phyloP scores from a whole-genome alignment of 495 filamentous ascomycete species.

The Podospora appendiculata region DNA sequence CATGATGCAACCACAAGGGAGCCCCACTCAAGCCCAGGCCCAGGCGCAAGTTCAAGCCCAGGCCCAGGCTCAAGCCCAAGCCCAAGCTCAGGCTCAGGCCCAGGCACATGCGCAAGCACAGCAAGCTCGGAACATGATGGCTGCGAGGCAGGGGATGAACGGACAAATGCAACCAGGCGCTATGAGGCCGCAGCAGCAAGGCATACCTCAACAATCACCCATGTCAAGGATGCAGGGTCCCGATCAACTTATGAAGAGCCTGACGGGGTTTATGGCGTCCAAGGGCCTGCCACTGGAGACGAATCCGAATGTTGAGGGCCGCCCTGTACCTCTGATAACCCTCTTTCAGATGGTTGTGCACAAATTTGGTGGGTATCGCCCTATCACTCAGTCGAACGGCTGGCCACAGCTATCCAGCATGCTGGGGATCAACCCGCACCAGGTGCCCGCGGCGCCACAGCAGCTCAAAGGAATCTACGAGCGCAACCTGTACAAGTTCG shows the following conservation, averaged over 20 bases:
- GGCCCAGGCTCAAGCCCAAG: conserved; percentile 14
- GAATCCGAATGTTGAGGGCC: conserved; percentile 62
- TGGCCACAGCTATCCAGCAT: conserved; percentile 66
- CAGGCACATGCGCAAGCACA: no score
- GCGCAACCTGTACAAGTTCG: conserved; percentile 63
- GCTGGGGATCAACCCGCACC: conserved; percentile 58
- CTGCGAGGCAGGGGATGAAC: conserved; percentile 36
- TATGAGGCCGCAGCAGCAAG: conserved; percentile 32
- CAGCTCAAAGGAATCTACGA: conserved; percentile 69
- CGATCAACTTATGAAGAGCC: conserved; percentile 66
- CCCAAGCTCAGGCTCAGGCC: neutral
- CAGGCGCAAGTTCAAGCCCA: conserved; percentile 14
- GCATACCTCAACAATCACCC: conserved; percentile 14
- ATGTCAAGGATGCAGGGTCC: conserved; percentile 32
- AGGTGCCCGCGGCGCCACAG: conserved; percentile 54
- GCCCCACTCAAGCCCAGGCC: conserved; percentile 3
- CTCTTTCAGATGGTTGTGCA: conserved; percentile 71
- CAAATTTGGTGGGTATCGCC: conserved; percentile 66
- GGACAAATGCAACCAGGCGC: conserved; percentile 37
- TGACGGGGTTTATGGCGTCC: conserved; percentile 63
- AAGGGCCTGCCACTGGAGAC: conserved; percentile 61
- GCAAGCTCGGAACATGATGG: conserved; percentile 39
- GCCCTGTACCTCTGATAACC: conserved; percentile 60
- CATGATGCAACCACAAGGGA: conserved; percentile 21
- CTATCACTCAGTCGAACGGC: conserved; percentile 53